Base-by-base conservation (phyloP, 2,329 filamentous ascomycete genomes). In the Sordariomycetes sp. region DNA sequence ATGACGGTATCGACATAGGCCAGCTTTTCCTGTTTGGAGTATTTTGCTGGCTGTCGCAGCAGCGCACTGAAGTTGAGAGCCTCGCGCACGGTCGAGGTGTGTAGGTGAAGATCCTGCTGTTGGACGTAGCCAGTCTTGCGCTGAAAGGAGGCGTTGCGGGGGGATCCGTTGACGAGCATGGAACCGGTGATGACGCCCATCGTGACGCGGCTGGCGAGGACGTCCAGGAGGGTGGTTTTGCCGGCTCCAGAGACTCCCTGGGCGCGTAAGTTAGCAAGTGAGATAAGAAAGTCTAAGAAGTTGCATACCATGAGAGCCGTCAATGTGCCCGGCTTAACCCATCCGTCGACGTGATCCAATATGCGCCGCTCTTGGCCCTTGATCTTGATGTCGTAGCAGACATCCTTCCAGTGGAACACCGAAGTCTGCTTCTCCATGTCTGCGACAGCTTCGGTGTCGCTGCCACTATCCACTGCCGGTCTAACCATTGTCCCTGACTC, bases 321-420 rank as follows among this genome's bases (percentile, higher is more conserved):
- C 39, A 92, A 59, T 12, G 83, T 92, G 28, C 86, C 86, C 1
- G 86, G 86, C 54, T 88, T 87, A 40, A 94, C 85, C 83, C 84
- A 94, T 21, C 86, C 86, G 46, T 90, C 75, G 7, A 84, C 76
- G 36, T 81, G 63, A 40, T 84, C 72, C 21, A 85, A 56, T 45
- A 86, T 75, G 16, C 75, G 68, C 14, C 80, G 68, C 2, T 61
- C 53, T 40, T 82, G 70, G 47, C 81, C 81, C 34, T 52, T 51
- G 51, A 84, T 79, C 45, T 75, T 72, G 48, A 86, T 79, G 38
- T 84, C 79, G 46, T 84, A 86, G 54, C 74, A 80, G 4, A 85
- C 73, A 43, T 80, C 65, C 37, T 72, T 65, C 80, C 80, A 85
- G 42, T 79, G 75, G 57, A 84, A 83, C 32, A 83, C 39, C 1